phyloP scores from a whole-genome alignment of 345 rosid species.

The Adansonia digitata region DNA sequence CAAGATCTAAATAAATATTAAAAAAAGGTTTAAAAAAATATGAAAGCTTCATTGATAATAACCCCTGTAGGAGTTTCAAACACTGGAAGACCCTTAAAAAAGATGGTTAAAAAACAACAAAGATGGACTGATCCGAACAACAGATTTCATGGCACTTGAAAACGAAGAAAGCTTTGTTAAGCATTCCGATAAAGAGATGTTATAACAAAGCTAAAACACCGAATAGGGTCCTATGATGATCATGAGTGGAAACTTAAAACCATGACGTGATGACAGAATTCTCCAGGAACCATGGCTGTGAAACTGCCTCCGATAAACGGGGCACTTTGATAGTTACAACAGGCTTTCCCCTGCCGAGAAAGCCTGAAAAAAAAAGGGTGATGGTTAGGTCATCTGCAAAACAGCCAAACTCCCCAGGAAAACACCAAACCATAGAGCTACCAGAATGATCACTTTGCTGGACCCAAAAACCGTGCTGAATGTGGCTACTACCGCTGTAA shows the following conservation, averaged over 20 bases:
- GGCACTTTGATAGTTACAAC: constrained; percentile 31
- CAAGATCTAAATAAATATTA: neutral
- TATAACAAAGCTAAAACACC: constrained; percentile 28
- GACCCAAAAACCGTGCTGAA: constrained; percentile 31
- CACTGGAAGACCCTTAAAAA: constrained; percentile 9
- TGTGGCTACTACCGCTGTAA: constrained; percentile 25
- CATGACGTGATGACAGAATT: constrained; percentile 32
- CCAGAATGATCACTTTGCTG: constrained; percentile 6
- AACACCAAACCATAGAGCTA: constrained; percentile 32
- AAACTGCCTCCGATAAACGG: constrained; percentile 25
- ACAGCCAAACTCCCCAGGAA: constrained; percentile 29
- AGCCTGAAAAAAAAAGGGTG: constrained; percentile 43
- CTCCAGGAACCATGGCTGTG: constrained; percentile 32
- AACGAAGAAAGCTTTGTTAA: constrained; percentile 18
- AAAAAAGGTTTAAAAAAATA: too few relatives aligned
- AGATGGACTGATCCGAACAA: constrained; percentile 18
- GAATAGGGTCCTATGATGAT: constrained; percentile 15
- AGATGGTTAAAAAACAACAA: constrained; percentile 12
- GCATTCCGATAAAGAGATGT: neutral
- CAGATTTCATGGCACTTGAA: constrained; percentile 20
- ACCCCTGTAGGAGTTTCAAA: neutral
- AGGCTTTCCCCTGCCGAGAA: constrained; percentile 33
- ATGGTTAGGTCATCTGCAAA: constrained; percentile 23
- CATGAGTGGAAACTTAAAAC: constrained; percentile 21
- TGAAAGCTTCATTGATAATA: too few relatives aligned